These are phyloP conservation scores for Mortierella antarctica DNA, from an alignment of 192 early-diverging fungal species.

Conservation along the genomic window DNA sequence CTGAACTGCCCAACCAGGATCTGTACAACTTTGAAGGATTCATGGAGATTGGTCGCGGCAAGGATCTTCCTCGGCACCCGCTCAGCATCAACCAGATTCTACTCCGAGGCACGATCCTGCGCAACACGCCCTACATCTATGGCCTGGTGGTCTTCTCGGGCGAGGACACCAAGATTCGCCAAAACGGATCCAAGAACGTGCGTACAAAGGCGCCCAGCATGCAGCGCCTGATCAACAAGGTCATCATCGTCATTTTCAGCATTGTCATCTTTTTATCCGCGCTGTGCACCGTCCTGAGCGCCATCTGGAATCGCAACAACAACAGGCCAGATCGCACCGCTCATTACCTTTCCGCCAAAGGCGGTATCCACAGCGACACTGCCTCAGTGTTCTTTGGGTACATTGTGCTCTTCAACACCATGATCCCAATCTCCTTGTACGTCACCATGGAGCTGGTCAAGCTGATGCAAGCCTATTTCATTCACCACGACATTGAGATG, in stretches of 20 bases:
- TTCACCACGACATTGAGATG: constrained; percentile 83
- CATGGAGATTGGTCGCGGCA: constrained; percentile 65
- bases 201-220: constrained; percentile 80
- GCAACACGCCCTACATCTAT: constrained; percentile 84
- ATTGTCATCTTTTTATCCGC: constrained; percentile 68
- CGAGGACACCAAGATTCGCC: constrained; percentile 75
- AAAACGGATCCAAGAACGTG: constrained; percentile 77
- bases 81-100: constrained; percentile 85
- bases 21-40: constrained; percentile 88
- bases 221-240: constrained; percentile 80
- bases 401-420: constrained; percentile 84
- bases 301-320: constrained; percentile 56
- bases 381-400: constrained; percentile 68
- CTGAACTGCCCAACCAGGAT: constrained; percentile 82
- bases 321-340: constrained; percentile 22
- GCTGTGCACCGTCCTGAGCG: constrained; percentile 62
- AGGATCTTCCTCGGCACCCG: constrained; percentile 57
- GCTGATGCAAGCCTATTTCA: constrained; percentile 78
- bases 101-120: constrained; percentile 84
- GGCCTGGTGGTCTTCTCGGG: constrained; percentile 82
- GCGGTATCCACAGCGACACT: constrained; percentile 30
- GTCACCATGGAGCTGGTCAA: constrained; percentile 90
- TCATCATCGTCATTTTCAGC: constrained; percentile 77
- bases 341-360: constrained; percentile 64
- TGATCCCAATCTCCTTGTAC: constrained; percentile 91